These are phyloP conservation scores for Carex arenaria DNA, from an alignment of 202 grass and related monocot genomes.

Conservation along the genomic window DNA sequence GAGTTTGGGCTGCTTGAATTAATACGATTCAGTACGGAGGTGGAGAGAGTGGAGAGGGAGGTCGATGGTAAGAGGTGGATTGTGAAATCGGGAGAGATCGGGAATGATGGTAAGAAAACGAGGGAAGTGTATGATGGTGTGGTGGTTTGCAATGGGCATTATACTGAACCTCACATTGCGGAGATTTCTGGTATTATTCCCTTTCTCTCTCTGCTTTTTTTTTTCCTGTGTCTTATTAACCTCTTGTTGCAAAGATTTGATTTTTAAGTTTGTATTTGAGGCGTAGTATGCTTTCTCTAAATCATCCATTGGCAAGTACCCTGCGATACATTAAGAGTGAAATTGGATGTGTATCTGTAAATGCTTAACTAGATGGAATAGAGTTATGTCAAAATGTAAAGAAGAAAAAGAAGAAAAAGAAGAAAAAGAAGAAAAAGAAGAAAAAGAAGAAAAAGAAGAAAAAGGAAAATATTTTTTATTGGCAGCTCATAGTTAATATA, in stretches of 20 bases:
- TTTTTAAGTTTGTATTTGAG: background rate
- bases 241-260: background rate
- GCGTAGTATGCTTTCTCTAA: background rate
- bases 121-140: slow-evolving; percentile 72
- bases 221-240: background rate
- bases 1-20: slow-evolving; percentile 47
- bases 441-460: too few species aligned
- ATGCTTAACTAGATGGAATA: background rate
- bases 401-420: background rate
- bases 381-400: background rate
- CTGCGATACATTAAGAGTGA: background rate
- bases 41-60: slow-evolving; percentile 44
- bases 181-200: slow-evolving; percentile 54
- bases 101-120: slow-evolving; percentile 36
- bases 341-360: background rate
- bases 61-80: slow-evolving; percentile 41
- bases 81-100: slow-evolving; percentile 60
- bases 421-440: too few species aligned
- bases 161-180: slow-evolving; percentile 52
- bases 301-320: background rate
- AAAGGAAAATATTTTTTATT: background rate
- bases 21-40: slow-evolving; percentile 65
- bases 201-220: background rate
- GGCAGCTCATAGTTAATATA: background rate
- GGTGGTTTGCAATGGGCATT: slow-evolving; percentile 85